Conservation (phyloP, 805 yeast genomes). For the Kuraishia ogatae region DNA sequence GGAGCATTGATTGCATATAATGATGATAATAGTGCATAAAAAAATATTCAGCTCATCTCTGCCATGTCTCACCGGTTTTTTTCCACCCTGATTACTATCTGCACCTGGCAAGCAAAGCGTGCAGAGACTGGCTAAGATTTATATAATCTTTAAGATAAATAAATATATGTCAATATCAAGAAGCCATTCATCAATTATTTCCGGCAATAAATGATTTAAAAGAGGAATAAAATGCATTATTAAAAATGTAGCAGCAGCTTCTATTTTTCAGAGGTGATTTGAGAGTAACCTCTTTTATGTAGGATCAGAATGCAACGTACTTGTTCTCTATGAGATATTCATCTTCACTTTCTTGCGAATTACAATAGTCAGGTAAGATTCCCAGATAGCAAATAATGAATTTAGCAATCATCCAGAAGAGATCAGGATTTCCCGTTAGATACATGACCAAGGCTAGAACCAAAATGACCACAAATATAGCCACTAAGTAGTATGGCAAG, state of each 20-base stretch:
- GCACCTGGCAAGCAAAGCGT: too few species aligned
- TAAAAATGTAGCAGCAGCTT: too few species aligned
- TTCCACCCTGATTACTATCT: neutral
- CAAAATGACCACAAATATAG: neutral
- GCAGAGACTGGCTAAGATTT: too few species aligned
- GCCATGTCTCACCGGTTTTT: neutral
- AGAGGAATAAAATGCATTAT: too few species aligned
- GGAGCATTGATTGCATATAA: too few species aligned
- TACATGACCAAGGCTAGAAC: neutral
- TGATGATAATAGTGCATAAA: neutral
- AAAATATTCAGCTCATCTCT: neutral
- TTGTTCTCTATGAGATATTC: neutral
- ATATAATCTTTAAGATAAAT: neutral
- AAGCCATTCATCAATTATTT: neutral
- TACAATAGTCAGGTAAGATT: neutral
- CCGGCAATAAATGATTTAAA: too few species aligned
- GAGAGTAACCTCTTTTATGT: too few species aligned
- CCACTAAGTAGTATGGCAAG: neutral
- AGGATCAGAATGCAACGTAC: too few species aligned
- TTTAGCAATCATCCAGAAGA: neutral
- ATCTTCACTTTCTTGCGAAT: neutral
- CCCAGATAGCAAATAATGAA: neutral
- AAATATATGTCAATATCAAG: neutral
- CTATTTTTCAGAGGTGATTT: too few species aligned
- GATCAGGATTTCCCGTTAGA: neutral